These are phyloP conservation scores for Aspergillus udagawae DNA, from an alignment of 2,329 filamentous ascomycete species.

Conservation along the genomic window DNA sequence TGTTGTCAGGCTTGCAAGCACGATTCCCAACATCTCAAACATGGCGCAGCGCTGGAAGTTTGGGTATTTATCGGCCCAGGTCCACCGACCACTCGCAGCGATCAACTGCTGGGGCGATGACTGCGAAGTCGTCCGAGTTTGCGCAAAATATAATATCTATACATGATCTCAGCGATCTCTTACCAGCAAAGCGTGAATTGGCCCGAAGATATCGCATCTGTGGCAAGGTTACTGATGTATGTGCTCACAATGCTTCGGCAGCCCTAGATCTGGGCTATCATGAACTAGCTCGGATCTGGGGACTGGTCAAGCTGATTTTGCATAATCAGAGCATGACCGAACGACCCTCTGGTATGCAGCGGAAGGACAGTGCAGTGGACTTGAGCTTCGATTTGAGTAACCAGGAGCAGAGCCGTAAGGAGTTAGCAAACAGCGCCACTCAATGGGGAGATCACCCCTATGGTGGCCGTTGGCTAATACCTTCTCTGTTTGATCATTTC, in stretches of 20 bases:
- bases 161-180: constrained; percentile 62
- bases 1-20: constrained; percentile 43
- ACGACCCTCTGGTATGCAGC: constrained; percentile 47
- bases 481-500: constrained; percentile 56
- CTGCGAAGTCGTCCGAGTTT: constrained; percentile 42
- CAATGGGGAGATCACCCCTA: constrained; percentile 58
- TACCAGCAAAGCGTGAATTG: constrained; percentile 76
- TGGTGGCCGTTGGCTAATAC: constrained; percentile 53
- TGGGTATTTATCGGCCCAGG: constrained; percentile 55
- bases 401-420: constrained; percentile 33
- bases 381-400: constrained; percentile 25
- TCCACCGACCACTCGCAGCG: constrained; percentile 46
- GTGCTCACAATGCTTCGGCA: constrained; percentile 75
- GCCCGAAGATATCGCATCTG: constrained; percentile 80
- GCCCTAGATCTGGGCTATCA: constrained; percentile 66
- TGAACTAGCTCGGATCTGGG: constrained; percentile 80
- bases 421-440: constrained; percentile 42
- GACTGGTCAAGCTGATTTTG: constrained; percentile 71
- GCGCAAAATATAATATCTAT: constrained; percentile 70
- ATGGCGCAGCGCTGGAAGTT: constrained; percentile 47
- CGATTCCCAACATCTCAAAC: constrained; percentile 49
- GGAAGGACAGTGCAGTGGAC: constrained; percentile 32
- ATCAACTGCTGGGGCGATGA: constrained; percentile 55
- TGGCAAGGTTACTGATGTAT: constrained; percentile 75
- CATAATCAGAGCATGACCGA: constrained; percentile 69